Evolutionary conservation across 108 stramenopile genomes (phyloP).

Genomic region (Cyclotella sp.): DNA sequence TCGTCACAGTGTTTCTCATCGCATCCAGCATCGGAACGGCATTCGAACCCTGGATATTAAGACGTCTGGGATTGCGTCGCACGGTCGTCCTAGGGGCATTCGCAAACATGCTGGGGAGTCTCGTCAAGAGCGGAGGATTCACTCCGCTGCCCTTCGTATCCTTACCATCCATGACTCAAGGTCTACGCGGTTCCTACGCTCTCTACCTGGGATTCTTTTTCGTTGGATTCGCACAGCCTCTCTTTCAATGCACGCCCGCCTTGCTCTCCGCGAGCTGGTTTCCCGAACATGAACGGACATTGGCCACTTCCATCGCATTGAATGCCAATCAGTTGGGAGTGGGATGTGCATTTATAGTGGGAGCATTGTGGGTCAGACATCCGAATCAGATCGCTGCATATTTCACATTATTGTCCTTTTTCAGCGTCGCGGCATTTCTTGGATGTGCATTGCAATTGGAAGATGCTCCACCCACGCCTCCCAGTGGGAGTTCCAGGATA

Average conservation of each 20-base stretch:
- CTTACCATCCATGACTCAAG: constrained; percentile 46
- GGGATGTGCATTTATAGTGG: constrained; percentile 84
- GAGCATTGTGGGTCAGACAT: constrained; percentile 67
- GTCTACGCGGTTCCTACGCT: constrained; percentile 64
- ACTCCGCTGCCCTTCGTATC: constrained; percentile 55
- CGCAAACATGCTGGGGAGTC: constrained; percentile 78
- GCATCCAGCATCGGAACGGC: constrained; percentile 77
- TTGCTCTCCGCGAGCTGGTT: constrained; percentile 87
- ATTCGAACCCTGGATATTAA: constrained; percentile 79
- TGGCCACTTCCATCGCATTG: constrained; percentile 87
- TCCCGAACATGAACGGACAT: constrained; percentile 80
- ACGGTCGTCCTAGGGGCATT: constrained; percentile 82
- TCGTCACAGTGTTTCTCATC: constrained; percentile 77
- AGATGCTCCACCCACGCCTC: constrained; percentile 90
- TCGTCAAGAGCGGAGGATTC: constrained; percentile 82
- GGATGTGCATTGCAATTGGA: constrained; percentile 81
- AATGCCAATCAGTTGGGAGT: constrained; percentile 90
- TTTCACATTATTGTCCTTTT: constrained; percentile 71
- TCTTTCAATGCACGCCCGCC: constrained; percentile 90
- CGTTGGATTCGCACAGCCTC: constrained; percentile 83
- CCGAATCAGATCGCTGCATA: constrained; percentile 70
- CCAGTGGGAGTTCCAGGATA: constrained; percentile 72
- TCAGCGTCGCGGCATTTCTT: constrained; percentile 72
- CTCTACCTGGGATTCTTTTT: constrained; percentile 84
- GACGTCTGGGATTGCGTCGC: constrained; percentile 73